A percentile compares a stretch with the other conserved stretches of the same genome.
These are phyloP conservation scores for Cladosporium sp. DNA, from an alignment of 2,329 filamentous ascomycete genomes.

Conservation along the genomic window DNA sequence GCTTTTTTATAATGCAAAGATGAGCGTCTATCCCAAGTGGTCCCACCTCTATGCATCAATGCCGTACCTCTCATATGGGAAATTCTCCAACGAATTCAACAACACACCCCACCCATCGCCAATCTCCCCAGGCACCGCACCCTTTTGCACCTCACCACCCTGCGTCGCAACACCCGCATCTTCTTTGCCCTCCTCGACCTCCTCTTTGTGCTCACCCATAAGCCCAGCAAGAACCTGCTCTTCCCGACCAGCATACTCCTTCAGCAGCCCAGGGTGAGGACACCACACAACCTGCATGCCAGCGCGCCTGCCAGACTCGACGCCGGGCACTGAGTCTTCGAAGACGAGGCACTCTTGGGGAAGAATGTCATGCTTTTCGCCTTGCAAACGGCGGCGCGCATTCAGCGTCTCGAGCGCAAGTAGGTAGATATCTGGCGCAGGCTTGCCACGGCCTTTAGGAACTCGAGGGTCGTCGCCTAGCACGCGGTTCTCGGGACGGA, in stretches of 20 bases:
- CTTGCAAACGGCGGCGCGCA: constrained; percentile 56
- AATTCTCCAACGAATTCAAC: constrained; percentile 51
- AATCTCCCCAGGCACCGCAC: constrained; percentile 50
- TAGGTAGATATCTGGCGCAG: constrained; percentile 89
- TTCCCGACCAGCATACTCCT: constrained; percentile 73
- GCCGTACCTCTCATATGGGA: constrained; percentile 47
- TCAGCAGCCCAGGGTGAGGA: constrained; percentile 73
- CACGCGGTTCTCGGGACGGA: constrained; percentile 67
- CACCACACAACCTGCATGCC: constrained; percentile 95
- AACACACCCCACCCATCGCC: constrained; percentile 59
- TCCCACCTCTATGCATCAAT: constrained; percentile 1
- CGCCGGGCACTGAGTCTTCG: constrained; percentile 89
- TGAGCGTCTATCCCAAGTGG: no score
- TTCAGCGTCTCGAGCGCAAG: constrained; percentile 84
- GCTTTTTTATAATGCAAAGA: no score
- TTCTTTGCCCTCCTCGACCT: constrained; percentile 36
- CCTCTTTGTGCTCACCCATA: constrained; percentile 65
- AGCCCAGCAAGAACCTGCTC: constrained; percentile 76
- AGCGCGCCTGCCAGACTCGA: constrained; percentile 83
- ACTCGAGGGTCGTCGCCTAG: constrained; percentile 83
- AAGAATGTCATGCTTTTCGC: constrained; percentile 57
- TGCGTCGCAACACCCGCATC: constrained; percentile 33
- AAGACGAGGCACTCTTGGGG: constrained; percentile 93
- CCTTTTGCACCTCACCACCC: constrained; percentile 36
- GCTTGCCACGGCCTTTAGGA: constrained; percentile 77